Evolutionary conservation across 2,329 filamentous ascomycete species (phyloP), one percentile per base, ranked within the genome.

Genomic region (Arthroderma uncinatum): DNA sequence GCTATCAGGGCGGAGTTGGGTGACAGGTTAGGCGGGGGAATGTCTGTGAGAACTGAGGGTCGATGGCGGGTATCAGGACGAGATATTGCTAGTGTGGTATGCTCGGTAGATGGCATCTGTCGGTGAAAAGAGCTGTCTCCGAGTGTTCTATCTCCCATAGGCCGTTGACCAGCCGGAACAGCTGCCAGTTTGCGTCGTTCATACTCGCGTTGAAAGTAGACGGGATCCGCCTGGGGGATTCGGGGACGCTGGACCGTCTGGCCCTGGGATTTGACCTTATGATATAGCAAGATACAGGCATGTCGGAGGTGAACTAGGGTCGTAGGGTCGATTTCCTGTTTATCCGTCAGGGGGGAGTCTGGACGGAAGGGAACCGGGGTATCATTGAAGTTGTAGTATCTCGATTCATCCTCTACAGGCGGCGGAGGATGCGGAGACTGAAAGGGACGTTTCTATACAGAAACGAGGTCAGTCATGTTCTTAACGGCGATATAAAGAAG

Each of bases 311-410:
- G 54, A 1, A 57, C 42, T 9, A 48, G 25, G 33, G 58, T 60
- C n/a, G 56, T 44, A 16, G 58, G 58, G 25, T 60, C 58, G 30
- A 60, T 39, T 10, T 58, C 50, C 5, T 33, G 58, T 42, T 44
- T 36, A 9, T 56, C 53, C 10, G 33, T 48, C 37, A 33, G 4
- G 25, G 55, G 52, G 2, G 58, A 47, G 1, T 53, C 58, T 8
- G 58, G 52, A 12, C 36, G 55, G 23, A 39, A 44, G 16, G 21
- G 25, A 30, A 40, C 25, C 23, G 25, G 53, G 19, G 53, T 34
- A 55, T 55, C 53, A 12, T 55, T 19, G 16, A 44, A 44, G 19
- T 55, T 44, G 28, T 44, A 55, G 25, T 21, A 33, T 33, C 53
- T 55, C 16, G 25, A 21, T 6, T 44, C 23, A 33, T 40, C 53